Conservation (phyloP, 1,284 basidiomycete species). For the Ustilago tritici region DNA sequence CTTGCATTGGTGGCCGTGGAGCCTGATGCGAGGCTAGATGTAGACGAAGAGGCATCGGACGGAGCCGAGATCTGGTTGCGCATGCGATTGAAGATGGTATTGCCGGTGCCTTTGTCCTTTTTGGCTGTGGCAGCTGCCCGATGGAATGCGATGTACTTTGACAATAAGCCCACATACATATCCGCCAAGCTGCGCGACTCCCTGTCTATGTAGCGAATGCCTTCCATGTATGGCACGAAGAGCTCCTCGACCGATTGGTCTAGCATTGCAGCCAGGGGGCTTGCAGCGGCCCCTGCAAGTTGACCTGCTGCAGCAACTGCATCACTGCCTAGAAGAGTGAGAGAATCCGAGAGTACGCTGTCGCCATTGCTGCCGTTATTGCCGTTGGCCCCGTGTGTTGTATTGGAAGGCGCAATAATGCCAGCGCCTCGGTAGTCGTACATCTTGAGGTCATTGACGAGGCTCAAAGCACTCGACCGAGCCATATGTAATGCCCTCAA, state of each 20-base stretch:
- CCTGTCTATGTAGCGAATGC: constrained; percentile 88
- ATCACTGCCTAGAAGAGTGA: constrained; percentile 41
- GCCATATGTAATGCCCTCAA: constrained; percentile 90
- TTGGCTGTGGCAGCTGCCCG: constrained; percentile 66
- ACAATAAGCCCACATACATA: constrained; percentile 82
- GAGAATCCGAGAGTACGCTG: constrained; percentile 11
- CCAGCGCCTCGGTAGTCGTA: constrained; percentile 79
- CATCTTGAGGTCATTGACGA: constrained; percentile 91
- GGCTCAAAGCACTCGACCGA: constrained; percentile 80
- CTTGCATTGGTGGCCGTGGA: constrained; percentile 20
- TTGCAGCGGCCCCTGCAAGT: constrained; percentile 49
- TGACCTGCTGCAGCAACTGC: constrained; percentile 43
- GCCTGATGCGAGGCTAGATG: constrained; percentile 25
- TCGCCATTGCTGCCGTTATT: constrained; percentile 10
- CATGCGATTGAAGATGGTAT: constrained; percentile 86
- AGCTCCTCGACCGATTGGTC: constrained; percentile 96
- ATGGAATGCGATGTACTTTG: constrained; percentile 87
- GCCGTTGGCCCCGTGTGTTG: constrained; percentile 16
- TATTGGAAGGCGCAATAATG: constrained; percentile 41
- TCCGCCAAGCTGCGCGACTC: constrained; percentile 88
- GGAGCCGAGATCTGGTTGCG: constrained; percentile 88
- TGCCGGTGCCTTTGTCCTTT: constrained; percentile 70
- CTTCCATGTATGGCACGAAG: constrained; percentile 90
- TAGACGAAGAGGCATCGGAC: constrained; percentile 71
- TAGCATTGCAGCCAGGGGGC: constrained; percentile 77